These are phyloP conservation scores for Asclepias syriaca DNA, from an alignment of 257 asterid genomes.

Conservation along the genomic window DNA sequence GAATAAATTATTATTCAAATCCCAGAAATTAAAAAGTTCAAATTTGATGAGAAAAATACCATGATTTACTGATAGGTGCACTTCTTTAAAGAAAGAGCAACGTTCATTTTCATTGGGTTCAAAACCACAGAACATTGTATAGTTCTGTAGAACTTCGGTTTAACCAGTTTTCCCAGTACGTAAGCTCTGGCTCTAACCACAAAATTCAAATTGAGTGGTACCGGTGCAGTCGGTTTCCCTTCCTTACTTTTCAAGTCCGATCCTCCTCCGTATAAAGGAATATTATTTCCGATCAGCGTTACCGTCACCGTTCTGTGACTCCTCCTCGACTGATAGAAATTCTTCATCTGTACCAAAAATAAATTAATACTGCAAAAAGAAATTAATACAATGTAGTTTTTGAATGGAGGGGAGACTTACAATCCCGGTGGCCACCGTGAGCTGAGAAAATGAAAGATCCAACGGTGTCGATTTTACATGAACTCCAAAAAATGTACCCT, in stretches of 20 bases:
- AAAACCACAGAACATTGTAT: slow-evolving; percentile 50
- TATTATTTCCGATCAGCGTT: slow-evolving; percentile 35
- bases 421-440: slow-evolving; percentile 55
- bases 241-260: slow-evolving; percentile 46
- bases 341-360: slow-evolving; percentile 41
- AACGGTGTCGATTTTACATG: slow-evolving; percentile 72
- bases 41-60: too few relatives aligned
- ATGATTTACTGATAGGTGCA: slow-evolving; percentile 39
- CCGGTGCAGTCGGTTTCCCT: slow-evolving; percentile 55
- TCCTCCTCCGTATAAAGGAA: slow-evolving; percentile 88
- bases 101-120: slow-evolving; percentile 69
- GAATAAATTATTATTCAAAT: too few relatives aligned
- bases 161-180: slow-evolving; percentile 73
- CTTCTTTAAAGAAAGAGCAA: slow-evolving; percentile 42
- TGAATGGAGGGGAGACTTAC: slow-evolving; percentile 31
- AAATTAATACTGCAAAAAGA: too few relatives aligned
- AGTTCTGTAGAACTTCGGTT: slow-evolving; percentile 58
- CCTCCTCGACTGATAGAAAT: slow-evolving; percentile 69
- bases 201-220: slow-evolving; percentile 49
- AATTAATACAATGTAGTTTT: too few relatives aligned
- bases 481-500: slow-evolving; percentile 79
- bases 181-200: slow-evolving; percentile 67
- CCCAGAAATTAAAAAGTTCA: too few relatives aligned
- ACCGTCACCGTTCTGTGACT: slow-evolving; percentile 54
- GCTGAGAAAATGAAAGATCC: slow-evolving; percentile 57